Conservation (phyloP, 805 yeast species). For the Cyberlindnera euphorbiae region DNA sequence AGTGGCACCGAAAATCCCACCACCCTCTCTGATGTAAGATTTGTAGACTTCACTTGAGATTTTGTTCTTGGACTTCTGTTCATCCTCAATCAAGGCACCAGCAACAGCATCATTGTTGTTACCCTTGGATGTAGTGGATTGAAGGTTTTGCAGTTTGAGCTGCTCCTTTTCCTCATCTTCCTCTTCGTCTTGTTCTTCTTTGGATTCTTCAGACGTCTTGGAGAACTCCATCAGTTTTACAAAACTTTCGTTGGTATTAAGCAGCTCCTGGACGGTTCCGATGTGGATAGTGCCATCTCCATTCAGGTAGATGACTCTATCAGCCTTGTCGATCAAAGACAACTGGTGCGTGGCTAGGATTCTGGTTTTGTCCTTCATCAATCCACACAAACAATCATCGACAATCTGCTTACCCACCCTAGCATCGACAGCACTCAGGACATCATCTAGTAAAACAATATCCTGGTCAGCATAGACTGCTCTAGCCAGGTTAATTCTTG, state of each 20-base stretch:
- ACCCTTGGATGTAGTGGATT: constrained; percentile 15
- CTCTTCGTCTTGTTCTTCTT: constrained; percentile 27
- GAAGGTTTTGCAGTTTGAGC: constrained; percentile 5
- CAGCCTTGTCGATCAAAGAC: constrained; percentile 57
- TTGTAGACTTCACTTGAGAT: constrained; percentile 45
- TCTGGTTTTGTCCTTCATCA: constrained; percentile 51
- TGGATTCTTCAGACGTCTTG: constrained; percentile 26
- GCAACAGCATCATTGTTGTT: constrained; percentile 12
- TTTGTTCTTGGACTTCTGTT: constrained; percentile 55
- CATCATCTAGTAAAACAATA: constrained; percentile 65
- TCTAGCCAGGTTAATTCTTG: constrained; percentile 64
- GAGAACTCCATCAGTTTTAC: constrained; percentile 42
- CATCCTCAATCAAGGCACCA: constrained; percentile 43
- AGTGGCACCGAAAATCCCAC: constrained; percentile 38
- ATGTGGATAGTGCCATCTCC: constrained; percentile 54
- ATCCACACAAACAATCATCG: constrained; percentile 51
- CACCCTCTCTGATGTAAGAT: constrained; percentile 49
- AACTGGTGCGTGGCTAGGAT: constrained; percentile 76
- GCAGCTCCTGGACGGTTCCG: constrained; percentile 53
- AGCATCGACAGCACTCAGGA: constrained; percentile 73
- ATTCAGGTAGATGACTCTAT: constrained; percentile 55
- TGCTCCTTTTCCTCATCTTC: constrained; percentile 18
- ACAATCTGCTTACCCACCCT: constrained; percentile 69
- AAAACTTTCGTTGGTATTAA: constrained; percentile 37
- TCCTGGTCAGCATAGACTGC: constrained; percentile 62